Percentiles rank a stretch among this genome's conserved stretches.
phyloP scores from a whole-genome alignment of 1,284 basidiomycete genomes.

The Leccinum pallidistipes region DNA sequence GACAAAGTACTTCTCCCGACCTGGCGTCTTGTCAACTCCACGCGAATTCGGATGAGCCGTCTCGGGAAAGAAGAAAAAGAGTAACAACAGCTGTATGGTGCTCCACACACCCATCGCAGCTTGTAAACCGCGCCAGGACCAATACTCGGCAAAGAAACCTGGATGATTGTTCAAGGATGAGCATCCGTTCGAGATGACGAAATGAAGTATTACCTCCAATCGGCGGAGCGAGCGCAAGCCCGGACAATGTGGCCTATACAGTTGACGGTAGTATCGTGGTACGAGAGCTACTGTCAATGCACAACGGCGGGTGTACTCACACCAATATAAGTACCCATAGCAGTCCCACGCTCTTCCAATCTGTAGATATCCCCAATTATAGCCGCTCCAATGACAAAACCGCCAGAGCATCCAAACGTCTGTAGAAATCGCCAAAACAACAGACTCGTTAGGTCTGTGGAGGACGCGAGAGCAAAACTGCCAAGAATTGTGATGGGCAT shows the following conservation, averaged over 20 bases:
- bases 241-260: conserved; percentile 43
- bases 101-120: conserved; percentile 46
- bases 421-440: conserved; percentile 50
- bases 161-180: conserved; percentile 4
- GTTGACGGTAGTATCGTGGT: conserved; percentile 24
- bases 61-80: conserved; percentile 64
- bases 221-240: conserved; percentile 45
- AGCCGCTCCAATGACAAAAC: conserved; percentile 48
- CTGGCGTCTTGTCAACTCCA: conserved; percentile 42
- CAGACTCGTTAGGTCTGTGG: conserved; percentile 36
- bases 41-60: conserved; percentile 56
- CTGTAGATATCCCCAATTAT: conserved; percentile 50
- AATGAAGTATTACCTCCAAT: conserved; percentile 37
- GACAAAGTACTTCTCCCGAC: conserved; percentile 43
- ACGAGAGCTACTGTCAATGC: conserved; percentile 7
- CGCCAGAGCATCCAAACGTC: conserved; percentile 41
- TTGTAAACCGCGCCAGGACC: conserved; percentile 74
- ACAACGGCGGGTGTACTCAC: conserved; percentile 26
- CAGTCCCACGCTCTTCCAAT: conserved; percentile 46
- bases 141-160: conserved; percentile 52
- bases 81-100: conserved; percentile 44
- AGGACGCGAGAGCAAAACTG: conserved; percentile 43
- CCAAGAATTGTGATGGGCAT: conserved; percentile 47
- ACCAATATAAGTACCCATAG: conserved; percentile 48
- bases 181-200: background rate